Base-by-base conservation (phyloP, 2,329 filamentous ascomycete genomes). In the Volutella citrinella region DNA sequence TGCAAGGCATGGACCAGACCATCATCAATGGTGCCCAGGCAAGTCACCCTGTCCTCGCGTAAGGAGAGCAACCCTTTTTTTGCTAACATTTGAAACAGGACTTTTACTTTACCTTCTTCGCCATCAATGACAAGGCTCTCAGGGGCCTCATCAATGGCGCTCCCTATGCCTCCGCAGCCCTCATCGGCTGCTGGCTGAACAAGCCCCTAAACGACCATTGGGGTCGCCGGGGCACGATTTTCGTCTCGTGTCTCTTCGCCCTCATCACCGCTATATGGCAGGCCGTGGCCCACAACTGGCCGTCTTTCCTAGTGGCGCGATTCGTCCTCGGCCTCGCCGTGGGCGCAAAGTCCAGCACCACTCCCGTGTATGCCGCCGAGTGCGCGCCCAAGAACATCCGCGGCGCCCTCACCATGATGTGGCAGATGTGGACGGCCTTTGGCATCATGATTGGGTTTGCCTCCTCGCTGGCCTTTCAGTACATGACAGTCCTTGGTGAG, bases 351-450 rank as follows among this genome's bases (percentile, higher is more conserved):
- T 74, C 75, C 10, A 72, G 70, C 6, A 78, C 70, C 1, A 76
- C 81, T 0, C 84, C 85, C 0, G 77, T 89, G 27, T 89, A 86
- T 49, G 78, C 82, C 1, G 83, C 84, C 3, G 84, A 88, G 55
- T 83, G 76, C 28, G 73, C 79, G 0, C 83, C 83, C 0, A 77
- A 82, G 3, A 54, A 66, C 6, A 80, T 87, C 32, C 75, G 83
- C 45, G 82, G 84, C 45, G 84, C 81, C 10, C 67, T 91, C 9
- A 84, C 88, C 43, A 90, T 91, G 85, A 81, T 80, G 48, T 90
- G 85, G 84, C 71, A 60, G 39, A 54, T 50, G 40, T 56, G 46
- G 43, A 57, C 52, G 3, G 57, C 57, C 13, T 62, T 67, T 10
- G 60, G 62, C 4, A 74, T 60, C 33, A 57, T 57, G 38, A 46